These are phyloP conservation scores for Metschnikowia chrysomelidarum DNA, from an alignment of 805 yeast genomes.

Conservation along the genomic window DNA sequence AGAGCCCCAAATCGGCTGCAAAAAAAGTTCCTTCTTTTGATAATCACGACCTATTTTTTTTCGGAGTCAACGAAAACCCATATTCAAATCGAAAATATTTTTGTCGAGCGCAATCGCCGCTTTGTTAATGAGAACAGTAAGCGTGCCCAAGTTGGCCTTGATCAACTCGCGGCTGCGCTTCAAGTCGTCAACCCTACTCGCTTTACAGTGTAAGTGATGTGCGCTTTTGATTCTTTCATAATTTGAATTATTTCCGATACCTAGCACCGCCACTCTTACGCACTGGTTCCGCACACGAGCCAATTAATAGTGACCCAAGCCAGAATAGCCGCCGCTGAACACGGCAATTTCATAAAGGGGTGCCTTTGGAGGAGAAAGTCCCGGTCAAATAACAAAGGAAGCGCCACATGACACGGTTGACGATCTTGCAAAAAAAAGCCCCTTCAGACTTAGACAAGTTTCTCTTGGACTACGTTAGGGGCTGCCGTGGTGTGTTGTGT, in stretches of 20 bases:
- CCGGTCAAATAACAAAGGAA: too few relatives aligned
- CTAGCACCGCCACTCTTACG: conserved; percentile 63
- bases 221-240: conserved; percentile 39
- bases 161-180: conserved; percentile 38
- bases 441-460: too few relatives aligned
- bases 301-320: conserved; percentile 69
- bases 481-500: too few relatives aligned
- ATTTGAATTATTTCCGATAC: conserved; percentile 43
- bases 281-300: conserved; percentile 38
- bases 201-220: conserved; percentile 65
- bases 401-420: too few relatives aligned
- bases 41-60: conserved; percentile 66
- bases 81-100: conserved; percentile 49
- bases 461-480: too few relatives aligned
- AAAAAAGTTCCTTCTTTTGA: conserved; percentile 56
- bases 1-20: conserved; percentile 78
- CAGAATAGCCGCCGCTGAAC: conserved; percentile 84
- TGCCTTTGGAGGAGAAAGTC: too few relatives aligned
- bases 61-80: conserved; percentile 63
- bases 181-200: conserved; percentile 52
- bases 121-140: conserved; percentile 74
- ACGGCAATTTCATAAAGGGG: conserved; percentile 58
- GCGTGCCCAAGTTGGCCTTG: conserved; percentile 47
- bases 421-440: too few relatives aligned
- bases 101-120: conserved; percentile 73